These are phyloP conservation scores for Corniculantispora saksenae DNA, from an alignment of 2,329 filamentous ascomycete species.

Conservation along the genomic window DNA sequence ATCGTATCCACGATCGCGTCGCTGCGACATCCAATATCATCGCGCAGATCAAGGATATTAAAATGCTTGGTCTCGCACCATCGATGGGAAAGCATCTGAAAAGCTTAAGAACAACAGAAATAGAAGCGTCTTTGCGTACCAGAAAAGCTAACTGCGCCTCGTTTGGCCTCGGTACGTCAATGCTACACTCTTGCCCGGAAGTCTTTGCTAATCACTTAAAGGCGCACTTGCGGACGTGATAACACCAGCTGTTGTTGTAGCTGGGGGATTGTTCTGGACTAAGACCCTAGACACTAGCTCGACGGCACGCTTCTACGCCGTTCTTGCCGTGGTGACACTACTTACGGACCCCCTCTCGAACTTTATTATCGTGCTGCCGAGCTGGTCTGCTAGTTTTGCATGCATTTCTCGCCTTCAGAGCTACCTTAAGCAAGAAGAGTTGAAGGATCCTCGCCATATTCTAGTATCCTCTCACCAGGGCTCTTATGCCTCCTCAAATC, in stretches of 20 bases:
- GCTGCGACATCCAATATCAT: constrained; percentile 13
- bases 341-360: not conserved
- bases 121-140: not conserved
- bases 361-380: not conserved
- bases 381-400: not conserved
- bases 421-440: not conserved
- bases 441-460: not conserved
- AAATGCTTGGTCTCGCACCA: constrained; percentile 1
- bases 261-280: constrained; percentile 12
- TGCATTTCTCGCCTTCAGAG: constrained; percentile 4
- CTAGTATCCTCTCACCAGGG: not conserved
- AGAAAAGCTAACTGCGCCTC: not conserved
- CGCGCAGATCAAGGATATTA: constrained; percentile 9
- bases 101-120: not conserved
- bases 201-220: not conserved
- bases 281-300: not conserved
- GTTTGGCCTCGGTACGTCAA: not conserved
- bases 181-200: not conserved
- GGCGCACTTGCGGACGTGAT: not conserved
- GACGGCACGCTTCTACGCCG: not conserved
- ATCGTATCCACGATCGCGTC: not conserved
- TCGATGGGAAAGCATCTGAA: not conserved
- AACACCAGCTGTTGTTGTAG: not conserved
- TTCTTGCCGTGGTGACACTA: constrained; percentile 4
- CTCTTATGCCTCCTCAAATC: not conserved